Conservation (phyloP, 2,329 filamentous ascomycete species). For the Chaetomiaceae sp. region DNA sequence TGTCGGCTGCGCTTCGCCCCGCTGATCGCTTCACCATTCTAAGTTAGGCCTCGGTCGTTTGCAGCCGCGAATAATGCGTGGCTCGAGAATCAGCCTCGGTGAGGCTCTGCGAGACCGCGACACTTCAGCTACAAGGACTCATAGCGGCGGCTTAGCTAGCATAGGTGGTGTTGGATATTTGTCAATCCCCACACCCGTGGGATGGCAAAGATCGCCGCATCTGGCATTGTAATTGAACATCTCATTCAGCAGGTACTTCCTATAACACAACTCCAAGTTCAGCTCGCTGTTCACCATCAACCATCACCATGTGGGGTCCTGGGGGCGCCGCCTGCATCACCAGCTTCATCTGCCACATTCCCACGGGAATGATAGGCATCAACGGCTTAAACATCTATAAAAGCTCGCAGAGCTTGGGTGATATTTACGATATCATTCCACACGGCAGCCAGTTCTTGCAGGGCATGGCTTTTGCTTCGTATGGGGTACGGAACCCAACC, state of each 20-base stretch:
- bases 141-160: too few relatives aligned
- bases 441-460: not conserved
- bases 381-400: not conserved
- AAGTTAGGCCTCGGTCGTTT: not conserved
- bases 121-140: not conserved
- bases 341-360: slow-evolving; percentile 8
- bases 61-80: not conserved
- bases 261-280: too few relatives aligned
- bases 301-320: not conserved
- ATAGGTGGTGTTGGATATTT: too few relatives aligned
- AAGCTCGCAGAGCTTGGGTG: not conserved
- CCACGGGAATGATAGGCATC: not conserved
- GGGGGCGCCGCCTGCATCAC: not conserved
- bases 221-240: too few relatives aligned
- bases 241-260: too few relatives aligned
- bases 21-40: not conserved
- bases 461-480: not conserved
- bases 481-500: too few relatives aligned
- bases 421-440: slow-evolving; percentile 4
- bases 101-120: not conserved
- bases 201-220: not conserved
- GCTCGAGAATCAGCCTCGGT: not conserved
- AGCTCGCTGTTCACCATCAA: not conserved
- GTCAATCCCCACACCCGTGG: too few relatives aligned
- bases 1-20: not conserved